Percentiles rank a stretch among this genome's conserved stretches.
phyloP scores from a whole-genome alignment of 768 basidiomycete species.

The Tricholoma matsutake region DNA sequence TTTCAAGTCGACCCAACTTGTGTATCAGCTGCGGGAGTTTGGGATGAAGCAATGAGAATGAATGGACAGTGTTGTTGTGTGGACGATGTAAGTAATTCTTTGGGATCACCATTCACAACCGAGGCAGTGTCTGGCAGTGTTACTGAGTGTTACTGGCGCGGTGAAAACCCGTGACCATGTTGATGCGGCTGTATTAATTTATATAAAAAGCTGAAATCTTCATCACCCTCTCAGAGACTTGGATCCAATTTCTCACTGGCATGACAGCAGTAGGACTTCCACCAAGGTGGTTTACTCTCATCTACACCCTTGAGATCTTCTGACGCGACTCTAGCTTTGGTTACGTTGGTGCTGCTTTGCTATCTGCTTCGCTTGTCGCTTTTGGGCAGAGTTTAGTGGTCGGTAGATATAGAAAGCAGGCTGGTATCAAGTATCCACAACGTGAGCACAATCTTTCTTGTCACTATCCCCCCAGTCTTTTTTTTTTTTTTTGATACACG shows the following conservation, averaged over 20 bases:
- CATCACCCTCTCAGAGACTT: too few relatives aligned
- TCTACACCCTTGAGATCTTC: neutral
- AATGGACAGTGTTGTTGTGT: too few relatives aligned
- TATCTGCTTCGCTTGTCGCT: constrained; percentile 51
- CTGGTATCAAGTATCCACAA: constrained; percentile 67
- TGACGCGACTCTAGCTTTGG: constrained; percentile 36
- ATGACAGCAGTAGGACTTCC: constrained; percentile 31
- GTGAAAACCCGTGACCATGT: too few relatives aligned
- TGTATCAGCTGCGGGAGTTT: too few relatives aligned
- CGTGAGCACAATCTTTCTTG: constrained; percentile 34
- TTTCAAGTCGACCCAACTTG: too few relatives aligned
- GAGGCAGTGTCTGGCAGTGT: too few relatives aligned
- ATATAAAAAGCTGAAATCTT: too few relatives aligned
- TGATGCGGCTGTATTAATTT: too few relatives aligned
- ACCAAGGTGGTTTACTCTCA: constrained; percentile 29
- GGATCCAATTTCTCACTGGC: neutral
- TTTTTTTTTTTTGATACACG: neutral
- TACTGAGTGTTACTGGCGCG: too few relatives aligned
- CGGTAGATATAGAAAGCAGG: constrained; percentile 42
- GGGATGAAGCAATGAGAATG: too few relatives aligned
- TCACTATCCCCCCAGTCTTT: neutral
- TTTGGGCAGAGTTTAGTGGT: constrained; percentile 45
- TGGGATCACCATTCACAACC: too few relatives aligned
- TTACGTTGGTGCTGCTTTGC: constrained; percentile 54
- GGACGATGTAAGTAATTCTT: too few relatives aligned